These are phyloP conservation scores for Yarrowia bubula DNA, from an alignment of 805 yeast genomes.

Conservation along the genomic window DNA sequence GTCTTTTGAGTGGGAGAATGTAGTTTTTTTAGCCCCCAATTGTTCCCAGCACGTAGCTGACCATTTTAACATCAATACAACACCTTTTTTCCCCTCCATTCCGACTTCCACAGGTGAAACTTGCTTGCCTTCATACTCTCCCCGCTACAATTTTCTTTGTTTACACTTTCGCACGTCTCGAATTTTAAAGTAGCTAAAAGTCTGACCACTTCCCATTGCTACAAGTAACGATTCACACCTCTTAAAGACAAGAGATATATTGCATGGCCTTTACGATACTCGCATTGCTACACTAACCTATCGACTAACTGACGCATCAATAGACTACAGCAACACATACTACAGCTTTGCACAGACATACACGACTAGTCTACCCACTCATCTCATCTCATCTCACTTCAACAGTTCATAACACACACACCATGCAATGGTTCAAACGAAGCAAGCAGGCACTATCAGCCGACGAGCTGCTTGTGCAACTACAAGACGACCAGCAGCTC, in stretches of 20 bases:
- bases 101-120: background rate
- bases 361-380: too few species aligned
- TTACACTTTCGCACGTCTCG: slow-evolving; percentile 6
- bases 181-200: slow-evolving; percentile 5
- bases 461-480: slow-evolving; percentile 21
- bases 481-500: slow-evolving; percentile 24
- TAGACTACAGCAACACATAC: too few species aligned
- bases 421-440: slow-evolving; percentile 18
- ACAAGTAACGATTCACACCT: background rate
- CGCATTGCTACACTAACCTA: background rate
- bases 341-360: too few species aligned
- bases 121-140: slow-evolving; percentile 4
- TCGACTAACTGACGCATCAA: background rate
- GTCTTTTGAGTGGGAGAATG: background rate
- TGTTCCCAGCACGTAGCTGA: too few species aligned
- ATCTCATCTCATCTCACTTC: too few species aligned
- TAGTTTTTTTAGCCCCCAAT: background rate
- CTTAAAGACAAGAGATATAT: background rate
- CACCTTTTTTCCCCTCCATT: background rate
- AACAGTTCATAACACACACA: background rate
- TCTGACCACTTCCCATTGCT: slow-evolving; percentile 23
- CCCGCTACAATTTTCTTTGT: background rate
- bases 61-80: too few species aligned
- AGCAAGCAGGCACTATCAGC: slow-evolving; percentile 20
- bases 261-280: background rate